Base-by-base conservation (phyloP, 2,329 filamentous ascomycete species). In the Fusarium staphyleae region DNA sequence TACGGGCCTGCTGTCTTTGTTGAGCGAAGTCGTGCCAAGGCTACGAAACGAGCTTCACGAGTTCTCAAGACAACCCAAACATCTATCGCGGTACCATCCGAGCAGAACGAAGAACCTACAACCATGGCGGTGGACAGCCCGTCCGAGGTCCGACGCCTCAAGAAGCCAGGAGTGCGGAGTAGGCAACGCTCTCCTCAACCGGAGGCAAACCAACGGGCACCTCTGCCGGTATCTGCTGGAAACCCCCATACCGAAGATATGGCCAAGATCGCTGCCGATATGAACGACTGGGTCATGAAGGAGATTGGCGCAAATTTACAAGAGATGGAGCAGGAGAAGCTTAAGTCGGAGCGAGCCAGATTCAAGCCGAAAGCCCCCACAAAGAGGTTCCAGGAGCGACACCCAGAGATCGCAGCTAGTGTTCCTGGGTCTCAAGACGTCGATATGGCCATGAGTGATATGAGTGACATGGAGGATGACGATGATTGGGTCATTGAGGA, bases 401-500 rank as follows among this genome's bases (percentile, higher is more conserved):
- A 86, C 57, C 82, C 82, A 1, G 76, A 80, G 28, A 48, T 48
- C 16, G 53, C 36, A 13, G 41, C 56, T 7, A 52, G 37, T 11
- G 29, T 43, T 7, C 46, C 52, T 12, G 55, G 48, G 10, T 36
- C 55, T 28, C 60, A 50, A 7, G 70, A 73, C 29, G 63, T 59
- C 12, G 75, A 75, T 29, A 69, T 70, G 42, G 68, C 69, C 22
- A 72, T 74, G 65, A 74, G 71, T 16, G 73, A 78, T n/a, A 68
- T 68, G 13, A 77, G 71, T 48, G 74, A 75, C 19, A 76, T 75
- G 14, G 80, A 81, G 12, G 72, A 73, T 15, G 72, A 80, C 51
- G 77, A 78, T 3, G 84, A 87, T 45, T 88, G 86, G 73, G 76
- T 88, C 22, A 81, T 86, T 35, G 85, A 87, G 54, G 86, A 85